Base-by-base conservation (phyloP, 1,139 yeast species). In the Waltiozyma sp. region DNA sequence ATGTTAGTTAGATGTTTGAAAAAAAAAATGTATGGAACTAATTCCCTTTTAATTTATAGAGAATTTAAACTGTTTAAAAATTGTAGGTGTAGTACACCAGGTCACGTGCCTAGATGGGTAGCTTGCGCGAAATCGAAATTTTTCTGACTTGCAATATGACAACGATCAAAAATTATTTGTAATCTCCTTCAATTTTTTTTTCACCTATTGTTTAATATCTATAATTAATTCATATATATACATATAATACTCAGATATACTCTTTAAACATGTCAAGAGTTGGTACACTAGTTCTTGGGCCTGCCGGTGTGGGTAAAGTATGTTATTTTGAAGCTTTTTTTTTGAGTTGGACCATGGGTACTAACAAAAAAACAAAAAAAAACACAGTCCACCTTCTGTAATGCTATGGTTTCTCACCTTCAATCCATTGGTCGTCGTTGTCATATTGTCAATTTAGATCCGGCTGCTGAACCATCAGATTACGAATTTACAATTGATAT, bases 381-480 rank as follows among this genome's bases (percentile, higher is more conserved):
- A 41, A 35, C 9, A 28, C 18, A 7, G 63, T 77, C 88, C 41
- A 87, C 98, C 0, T 91, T 91, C 59, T 89, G 97, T 65, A 85
- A 85, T 57, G 71, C 95, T 14, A 74, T 91, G 47, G 83, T 93
- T 44, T 66, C 94, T 2, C 85, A 91, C 60, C 85, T 93, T 80
- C 94, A 87, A 62, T 73, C 87, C 26, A 72, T 85, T 26, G 97
- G 98, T 1, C 78, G 98, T 47, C 69, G 95, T 40, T 96, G 96
- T 1, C 97, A 91, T 61, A 77, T 93, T 38, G 96, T 91, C 23
- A 91, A 91, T 59, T 68, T 93, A 41, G 98, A 91, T 63, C 99
- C 99, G 9, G 98, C 98, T 0, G 98, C 98, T 2, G 96, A 88
- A 50, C 87, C 97, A 14, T 77, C 77, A 3, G 89, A 89, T 56